phyloP scores from a whole-genome alignment of 495 filamentous ascomycete genomes.

The Astrothelium subdiscretum region DNA sequence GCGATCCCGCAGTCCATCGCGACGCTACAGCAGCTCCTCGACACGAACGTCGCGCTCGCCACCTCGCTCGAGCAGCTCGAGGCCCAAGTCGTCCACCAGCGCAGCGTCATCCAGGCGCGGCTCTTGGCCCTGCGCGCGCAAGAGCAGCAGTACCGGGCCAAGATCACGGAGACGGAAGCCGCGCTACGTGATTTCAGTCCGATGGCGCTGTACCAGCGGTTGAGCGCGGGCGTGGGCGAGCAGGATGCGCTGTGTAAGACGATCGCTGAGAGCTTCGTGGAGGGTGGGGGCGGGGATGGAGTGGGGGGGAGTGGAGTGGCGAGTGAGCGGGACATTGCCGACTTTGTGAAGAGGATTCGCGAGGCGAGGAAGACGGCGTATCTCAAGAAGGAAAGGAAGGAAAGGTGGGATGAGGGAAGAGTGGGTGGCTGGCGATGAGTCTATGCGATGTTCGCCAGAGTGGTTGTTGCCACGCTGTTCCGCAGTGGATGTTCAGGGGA shows the following conservation, averaged over 20 bases:
- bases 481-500: no score
- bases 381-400: slow-evolving; percentile 67
- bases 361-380: slow-evolving; percentile 65
- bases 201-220: slow-evolving; percentile 66
- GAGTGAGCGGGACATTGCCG: slow-evolving; percentile 64
- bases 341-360: slow-evolving; percentile 72
- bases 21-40: slow-evolving; percentile 48
- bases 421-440: slow-evolving; percentile 82
- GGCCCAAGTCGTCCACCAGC: slow-evolving; percentile 47
- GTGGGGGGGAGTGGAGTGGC: slow-evolving; percentile 35
- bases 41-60: slow-evolving; percentile 56
- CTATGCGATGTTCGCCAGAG: background rate
- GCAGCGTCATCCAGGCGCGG: slow-evolving; percentile 60
- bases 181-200: slow-evolving; percentile 77
- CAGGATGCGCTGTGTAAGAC: slow-evolving; percentile 72
- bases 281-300: slow-evolving; percentile 32
- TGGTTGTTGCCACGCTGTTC: background rate
- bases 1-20: slow-evolving; percentile 43
- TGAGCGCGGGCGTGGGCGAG: slow-evolving; percentile 63
- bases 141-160: slow-evolving; percentile 80
- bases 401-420: slow-evolving; percentile 87
- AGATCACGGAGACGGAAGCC: slow-evolving; percentile 77
- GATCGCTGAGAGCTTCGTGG: slow-evolving; percentile 71
- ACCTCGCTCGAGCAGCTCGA: slow-evolving; percentile 47
- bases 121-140: slow-evolving; percentile 74